Evolutionary conservation across 495 filamentous ascomycete species (phyloP).

Genomic region (Trichoderma orchidacearum): DNA sequence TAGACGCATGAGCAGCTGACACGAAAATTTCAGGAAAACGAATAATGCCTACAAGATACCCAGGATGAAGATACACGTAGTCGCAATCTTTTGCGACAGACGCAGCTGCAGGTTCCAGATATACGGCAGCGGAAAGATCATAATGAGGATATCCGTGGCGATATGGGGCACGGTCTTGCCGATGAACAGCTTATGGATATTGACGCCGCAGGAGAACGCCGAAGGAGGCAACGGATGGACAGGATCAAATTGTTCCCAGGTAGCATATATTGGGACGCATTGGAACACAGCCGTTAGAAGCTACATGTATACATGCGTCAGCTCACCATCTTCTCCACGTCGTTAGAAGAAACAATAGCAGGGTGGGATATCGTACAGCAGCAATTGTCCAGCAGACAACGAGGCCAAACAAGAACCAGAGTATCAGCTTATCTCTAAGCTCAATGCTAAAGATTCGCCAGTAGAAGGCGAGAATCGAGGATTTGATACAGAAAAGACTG

Average conservation of each 20-base stretch:
- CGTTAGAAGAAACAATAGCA: too few relatives aligned
- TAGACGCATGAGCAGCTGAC: background rate
- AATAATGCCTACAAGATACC: background rate
- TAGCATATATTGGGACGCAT: background rate
- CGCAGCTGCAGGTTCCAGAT: background rate
- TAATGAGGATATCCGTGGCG: background rate
- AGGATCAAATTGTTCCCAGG: background rate
- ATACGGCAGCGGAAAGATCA: background rate
- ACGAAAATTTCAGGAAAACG: background rate
- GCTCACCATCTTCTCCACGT: too few relatives aligned
- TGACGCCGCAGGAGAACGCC: background rate
- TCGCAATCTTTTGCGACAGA: background rate
- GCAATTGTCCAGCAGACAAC: background rate
- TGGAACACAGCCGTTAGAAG: background rate
- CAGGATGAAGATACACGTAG: background rate
- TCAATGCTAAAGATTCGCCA: conserved; percentile 3
- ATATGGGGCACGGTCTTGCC: background rate
- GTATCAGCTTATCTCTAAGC: background rate
- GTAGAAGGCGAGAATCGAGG: conserved; percentile 6
- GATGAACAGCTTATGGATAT: background rate
- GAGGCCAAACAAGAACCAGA: background rate
- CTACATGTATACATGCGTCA: background rate
- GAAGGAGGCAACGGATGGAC: background rate
- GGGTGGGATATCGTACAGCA: background rate
- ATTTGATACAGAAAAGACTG: conserved; percentile 1